Conservation (phyloP, 805 yeast species). For the Barnettozyma botsteinii region DNA sequence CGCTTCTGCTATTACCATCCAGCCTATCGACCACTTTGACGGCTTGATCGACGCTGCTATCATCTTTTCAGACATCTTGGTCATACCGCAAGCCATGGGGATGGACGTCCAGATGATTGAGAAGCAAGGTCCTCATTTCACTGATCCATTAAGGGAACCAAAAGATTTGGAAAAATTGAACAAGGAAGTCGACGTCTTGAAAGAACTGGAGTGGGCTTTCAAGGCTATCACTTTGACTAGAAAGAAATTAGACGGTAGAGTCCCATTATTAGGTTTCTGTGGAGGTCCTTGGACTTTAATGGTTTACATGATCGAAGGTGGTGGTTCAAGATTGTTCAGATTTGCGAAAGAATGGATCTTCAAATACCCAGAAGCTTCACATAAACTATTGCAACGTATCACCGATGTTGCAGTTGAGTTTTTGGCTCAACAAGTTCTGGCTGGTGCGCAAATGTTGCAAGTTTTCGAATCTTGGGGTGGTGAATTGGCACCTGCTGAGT, state of each 20-base stretch:
- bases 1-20: conserved; percentile 91
- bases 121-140: conserved; percentile 91
- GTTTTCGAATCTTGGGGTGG: conserved; percentile 98
- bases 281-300: conserved; percentile 98
- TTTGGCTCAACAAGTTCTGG: conserved; percentile 88
- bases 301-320: conserved; percentile 97
- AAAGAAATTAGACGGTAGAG: conserved; percentile 77
- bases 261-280: conserved; percentile 89
- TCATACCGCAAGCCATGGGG: conserved; percentile 98
- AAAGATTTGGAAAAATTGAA: conserved; percentile 56
- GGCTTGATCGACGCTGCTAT: conserved; percentile 96
- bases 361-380: conserved; percentile 67
- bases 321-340: conserved; percentile 87
- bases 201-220: conserved; percentile 90
- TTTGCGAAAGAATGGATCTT: conserved; percentile 91
- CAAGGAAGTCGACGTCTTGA: conserved; percentile 62
- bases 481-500: conserved; percentile 87
- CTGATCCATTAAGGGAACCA: conserved; percentile 75
- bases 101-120: conserved; percentile 91
- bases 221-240: conserved; percentile 91
- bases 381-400: conserved; percentile 63
- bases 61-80: conserved; percentile 91
- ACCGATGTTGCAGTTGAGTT: conserved; percentile 90
- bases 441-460: conserved; percentile 98
- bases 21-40: conserved; percentile 84